Evolutionary conservation across 306 rosid species (phyloP).

Genomic region (Dalbergia cochinchinensis): DNA sequence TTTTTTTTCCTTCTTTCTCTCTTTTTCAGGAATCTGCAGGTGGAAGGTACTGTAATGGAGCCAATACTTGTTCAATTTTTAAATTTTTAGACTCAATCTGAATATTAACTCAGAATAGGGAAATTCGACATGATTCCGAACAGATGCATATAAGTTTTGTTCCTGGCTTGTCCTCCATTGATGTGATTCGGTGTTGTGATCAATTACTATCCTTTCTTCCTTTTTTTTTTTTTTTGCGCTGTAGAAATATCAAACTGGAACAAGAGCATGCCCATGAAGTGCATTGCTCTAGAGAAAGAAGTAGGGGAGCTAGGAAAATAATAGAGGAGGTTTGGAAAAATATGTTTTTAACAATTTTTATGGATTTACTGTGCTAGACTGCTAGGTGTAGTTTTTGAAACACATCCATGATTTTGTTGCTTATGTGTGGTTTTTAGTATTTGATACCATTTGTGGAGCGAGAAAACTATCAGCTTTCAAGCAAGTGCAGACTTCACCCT

Average conservation of each 20-base stretch:
- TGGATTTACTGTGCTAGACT: conserved; percentile 11
- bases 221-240: neutral
- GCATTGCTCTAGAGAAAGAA: conserved; percentile 93
- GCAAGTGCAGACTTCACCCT: conserved; percentile 80
- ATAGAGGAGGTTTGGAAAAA: conserved; percentile 65
- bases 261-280: conserved; percentile 67
- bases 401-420: conserved; percentile 34
- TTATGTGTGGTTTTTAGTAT: conserved; percentile 59
- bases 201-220: neutral
- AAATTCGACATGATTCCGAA: neutral
- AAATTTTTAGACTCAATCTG: neutral
- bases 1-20: no score
- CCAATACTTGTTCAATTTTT: conserved; percentile 19
- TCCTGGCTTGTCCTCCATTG: conserved; percentile 9
- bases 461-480: conserved; percentile 70
- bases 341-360: conserved; percentile 7
- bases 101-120: neutral
- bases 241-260: conserved; percentile 59
- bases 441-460: conserved; percentile 83
- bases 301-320: conserved; percentile 77
- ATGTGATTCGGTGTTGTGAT: conserved; percentile 15
- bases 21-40: conserved; percentile 47
- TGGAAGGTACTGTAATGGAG: conserved; percentile 62
- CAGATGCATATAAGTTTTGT: conserved; percentile 1
- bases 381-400: conserved; percentile 36